Evolutionary conservation across 202 grass and related monocot species (phyloP), one percentile per base, ranked within the genome.

Genomic region (Bolboschoenoplectus hybrid): DNA sequence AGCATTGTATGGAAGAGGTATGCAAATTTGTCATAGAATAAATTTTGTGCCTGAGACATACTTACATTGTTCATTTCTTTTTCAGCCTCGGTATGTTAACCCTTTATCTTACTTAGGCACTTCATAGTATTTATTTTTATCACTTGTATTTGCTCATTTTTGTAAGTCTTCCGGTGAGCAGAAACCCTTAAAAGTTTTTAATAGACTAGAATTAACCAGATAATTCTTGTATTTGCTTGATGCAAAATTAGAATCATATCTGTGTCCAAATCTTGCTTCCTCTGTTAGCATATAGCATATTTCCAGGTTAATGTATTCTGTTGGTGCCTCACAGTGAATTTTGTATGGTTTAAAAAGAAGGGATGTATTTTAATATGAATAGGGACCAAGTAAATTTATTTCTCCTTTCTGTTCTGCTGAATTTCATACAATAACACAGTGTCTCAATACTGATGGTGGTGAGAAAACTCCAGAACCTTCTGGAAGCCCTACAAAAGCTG

Each of bases 1-100:
- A 89, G 74, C 87, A 87, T 71, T 98, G 91, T 81, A 83, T 98
- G 53, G 90, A 98, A 62, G 91, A 95, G 93, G 95, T 98, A 91
- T 6, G 1, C 12, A 61, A 41, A 60, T 41, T 60, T 36, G 9
- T 35, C 5, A 1, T 76, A 76, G 20, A 53, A 53, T 20, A 36
- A 76, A n/a, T 35, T 36, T 34, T 76, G 46, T 49, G 45, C 45
- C n/a, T 74, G 20, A 73, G 69, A 52, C 17, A 53, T 53, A 20
- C 10, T 51, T 14, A 3, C 47, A 53, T 76, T 16, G 19, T 76
- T 35, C 72, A 51, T 53, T 76, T 76, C 36, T 53, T 53, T 35
- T 35, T 20, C 10, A 2, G 36, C 72, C 11, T 53, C 53, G 26
- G 19, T 19, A 32, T 51, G 9, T 32, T 74, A 0, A 34, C 45